Evolutionary conservation across 331 rosid species (phyloP).

Genomic region (Prunus yedoensis): DNA sequence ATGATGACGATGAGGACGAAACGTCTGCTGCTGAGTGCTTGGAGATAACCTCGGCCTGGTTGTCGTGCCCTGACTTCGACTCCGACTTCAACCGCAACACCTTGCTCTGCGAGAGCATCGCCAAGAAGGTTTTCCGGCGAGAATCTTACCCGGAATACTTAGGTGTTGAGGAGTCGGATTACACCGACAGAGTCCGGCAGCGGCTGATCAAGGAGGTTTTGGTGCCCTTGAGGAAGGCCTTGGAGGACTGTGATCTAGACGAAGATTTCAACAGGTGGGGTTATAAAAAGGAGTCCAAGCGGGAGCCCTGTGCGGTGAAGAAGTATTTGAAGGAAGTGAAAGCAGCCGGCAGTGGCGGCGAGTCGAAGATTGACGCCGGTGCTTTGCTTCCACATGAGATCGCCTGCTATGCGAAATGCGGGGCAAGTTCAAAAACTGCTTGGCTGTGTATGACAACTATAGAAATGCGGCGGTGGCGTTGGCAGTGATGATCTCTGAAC

Average conservation of each 20-base stretch:
- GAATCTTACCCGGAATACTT: conserved; percentile 13
- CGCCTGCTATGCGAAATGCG: conserved; percentile 13
- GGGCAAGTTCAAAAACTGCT: conserved; percentile 42
- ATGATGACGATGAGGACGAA: not conserved
- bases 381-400: conserved; percentile 48
- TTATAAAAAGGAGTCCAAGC: not conserved
- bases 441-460: conserved; percentile 45
- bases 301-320: not conserved
- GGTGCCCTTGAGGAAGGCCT: conserved; percentile 27
- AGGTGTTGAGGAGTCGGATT: conserved; percentile 16
- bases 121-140: conserved; percentile 20
- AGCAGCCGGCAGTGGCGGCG: not conserved
- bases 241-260: not conserved
- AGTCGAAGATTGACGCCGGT: conserved; percentile 25
- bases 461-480: conserved; percentile 53
- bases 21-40: not conserved
- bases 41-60: conserved; percentile 24
- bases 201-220: conserved; percentile 29
- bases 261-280: not conserved
- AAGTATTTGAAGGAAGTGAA: conserved; percentile 7
- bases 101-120: conserved; percentile 24
- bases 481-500: conserved; percentile 63
- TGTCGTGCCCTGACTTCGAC: conserved; percentile 28
- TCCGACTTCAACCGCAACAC: conserved; percentile 24
- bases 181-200: conserved; percentile 17